Evolutionary conservation across 805 yeast genomes (phyloP), one percentile per base, ranked within the genome.

Genomic region (Maudiozyma pseudohumilis): DNA sequence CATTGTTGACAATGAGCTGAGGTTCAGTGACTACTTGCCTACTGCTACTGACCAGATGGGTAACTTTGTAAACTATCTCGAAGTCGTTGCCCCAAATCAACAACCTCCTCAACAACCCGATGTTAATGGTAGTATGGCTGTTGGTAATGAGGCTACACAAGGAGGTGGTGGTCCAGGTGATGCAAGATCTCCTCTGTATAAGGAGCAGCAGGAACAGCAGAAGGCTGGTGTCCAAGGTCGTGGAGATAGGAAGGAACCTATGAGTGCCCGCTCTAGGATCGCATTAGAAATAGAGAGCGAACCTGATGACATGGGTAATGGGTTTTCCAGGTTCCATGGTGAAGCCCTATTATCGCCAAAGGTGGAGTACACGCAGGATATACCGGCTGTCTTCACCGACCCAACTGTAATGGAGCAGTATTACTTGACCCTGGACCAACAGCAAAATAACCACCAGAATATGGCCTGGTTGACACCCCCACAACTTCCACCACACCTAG

Each of bases 41-140:
- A 87, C 95, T 1, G 97, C 97, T 5, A 88, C 97, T 0, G 96
- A 89, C 61, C 94, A 88, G 45, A 81, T 87, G 78, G 97, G 97
- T 34, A 88, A 88, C 56, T 83, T 88, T 52, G 95, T 89, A 35
- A 88, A 88, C 61, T 88, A 88, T 60, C 71, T 88, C 39, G 95
- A 86, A 59, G 81, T 85, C 19, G 62, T 70, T 62, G n/a, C 44
- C 12, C 44, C 72, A 59, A 40, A 56, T 52, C 37, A 48, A 56
- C 30, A 47, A 48, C 31, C 55, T 56, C 37, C 53, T 52, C 16
- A 42, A 41, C 9, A 10, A 10, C 4, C 29, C 12, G 32, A 29
- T 6, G 23, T 19, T 11, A 29, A 18, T 29, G 21, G 12, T 18
- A 29, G 20, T 19, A 12, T 22, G 22, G 5, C 15, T 3, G 7